These are phyloP conservation scores for Floccularia luteovirens DNA, from an alignment of 768 basidiomycete genomes.

Conservation along the genomic window DNA sequence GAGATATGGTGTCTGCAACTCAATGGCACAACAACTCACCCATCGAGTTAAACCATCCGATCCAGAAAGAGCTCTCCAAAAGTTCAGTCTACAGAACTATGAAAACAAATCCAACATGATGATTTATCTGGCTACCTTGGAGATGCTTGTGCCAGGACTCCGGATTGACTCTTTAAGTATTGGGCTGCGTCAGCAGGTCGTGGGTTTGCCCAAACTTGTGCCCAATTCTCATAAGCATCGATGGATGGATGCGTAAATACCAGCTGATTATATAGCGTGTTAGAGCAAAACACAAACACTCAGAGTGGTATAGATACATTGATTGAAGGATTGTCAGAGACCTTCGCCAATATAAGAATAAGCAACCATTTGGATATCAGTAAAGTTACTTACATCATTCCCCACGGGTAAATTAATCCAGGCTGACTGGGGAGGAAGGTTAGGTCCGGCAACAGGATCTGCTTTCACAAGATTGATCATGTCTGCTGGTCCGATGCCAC, in stretches of 20 bases:
- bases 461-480: slow-evolving; percentile 43
- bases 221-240: slow-evolving; percentile 65
- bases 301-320: slow-evolving; percentile 29
- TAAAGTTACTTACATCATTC: slow-evolving; percentile 24
- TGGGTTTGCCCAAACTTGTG: slow-evolving; percentile 45
- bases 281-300: neutral
- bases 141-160: slow-evolving; percentile 50
- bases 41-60: slow-evolving; percentile 40
- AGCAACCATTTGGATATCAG: neutral
- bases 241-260: slow-evolving; percentile 59
- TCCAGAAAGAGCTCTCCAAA: slow-evolving; percentile 48
- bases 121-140: slow-evolving; percentile 28
- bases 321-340: slow-evolving; percentile 57
- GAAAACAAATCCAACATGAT: neutral
- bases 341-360: slow-evolving; percentile 17
- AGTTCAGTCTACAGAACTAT: slow-evolving; percentile 38
- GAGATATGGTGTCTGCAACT: neutral
- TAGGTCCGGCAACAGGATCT: slow-evolving; percentile 35
- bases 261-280: slow-evolving; percentile 22
- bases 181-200: slow-evolving; percentile 47
- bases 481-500: slow-evolving; percentile 54
- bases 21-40: slow-evolving; percentile 18
- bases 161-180: slow-evolving; percentile 42
- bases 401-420: slow-evolving; percentile 60
- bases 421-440: slow-evolving; percentile 37